These are phyloP conservation scores for Xenoacremonium recifei DNA, from an alignment of 2,329 filamentous ascomycete genomes.

Conservation along the genomic window DNA sequence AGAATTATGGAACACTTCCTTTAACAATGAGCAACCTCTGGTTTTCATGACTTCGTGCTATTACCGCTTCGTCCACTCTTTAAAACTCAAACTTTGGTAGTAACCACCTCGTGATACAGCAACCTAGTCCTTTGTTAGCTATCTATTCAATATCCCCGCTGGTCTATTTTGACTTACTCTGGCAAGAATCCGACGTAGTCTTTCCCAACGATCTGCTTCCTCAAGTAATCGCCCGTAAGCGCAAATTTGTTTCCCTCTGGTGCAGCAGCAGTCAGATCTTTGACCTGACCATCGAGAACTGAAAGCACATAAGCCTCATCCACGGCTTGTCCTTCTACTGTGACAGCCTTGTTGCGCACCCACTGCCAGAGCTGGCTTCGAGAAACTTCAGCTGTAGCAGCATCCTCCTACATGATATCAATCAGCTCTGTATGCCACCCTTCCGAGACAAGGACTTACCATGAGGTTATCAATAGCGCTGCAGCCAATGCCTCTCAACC, in stretches of 20 bases:
- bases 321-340: neutral
- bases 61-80: no score
- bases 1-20: no score
- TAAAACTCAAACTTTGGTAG: no score
- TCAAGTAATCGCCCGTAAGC: neutral
- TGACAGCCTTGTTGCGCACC: slow-evolving; percentile 42
- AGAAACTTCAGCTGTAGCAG: slow-evolving; percentile 93
- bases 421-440: neutral
- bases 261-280: neutral
- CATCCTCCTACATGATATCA: slow-evolving; percentile 66
- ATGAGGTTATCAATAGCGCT: slow-evolving; percentile 98
- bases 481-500: slow-evolving; percentile 91
- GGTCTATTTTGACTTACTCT: neutral
- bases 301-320: neutral
- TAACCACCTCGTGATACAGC: no score
- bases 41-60: no score
- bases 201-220: neutral
- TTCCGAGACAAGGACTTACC: slow-evolving; percentile 31
- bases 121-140: no score
- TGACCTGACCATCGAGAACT: neutral
- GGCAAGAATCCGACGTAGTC: neutral
- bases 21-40: no score
- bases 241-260: neutral
- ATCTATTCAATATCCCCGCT: no score
- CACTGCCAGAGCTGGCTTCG: slow-evolving; percentile 97